Evolutionary conservation across 1,139 yeast species (phyloP).

Genomic region (Yamadazyma triangularis): DNA sequence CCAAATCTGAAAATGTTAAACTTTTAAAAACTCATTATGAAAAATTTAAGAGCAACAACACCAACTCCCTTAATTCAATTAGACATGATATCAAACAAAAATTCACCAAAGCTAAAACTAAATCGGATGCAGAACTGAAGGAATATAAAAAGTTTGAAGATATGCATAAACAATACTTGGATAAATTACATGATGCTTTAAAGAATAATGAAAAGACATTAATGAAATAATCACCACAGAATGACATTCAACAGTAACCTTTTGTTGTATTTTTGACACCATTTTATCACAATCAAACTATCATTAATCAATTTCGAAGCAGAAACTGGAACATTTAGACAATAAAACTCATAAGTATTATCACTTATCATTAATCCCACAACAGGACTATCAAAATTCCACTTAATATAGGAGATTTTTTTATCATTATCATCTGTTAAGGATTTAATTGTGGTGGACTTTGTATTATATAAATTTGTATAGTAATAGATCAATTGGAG

Average conservation of each 20-base stretch:
- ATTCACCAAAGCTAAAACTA: slow-evolving; percentile 42
- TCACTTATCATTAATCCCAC: slow-evolving; percentile 40
- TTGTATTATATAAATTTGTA: slow-evolving; percentile 24
- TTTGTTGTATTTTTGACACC: slow-evolving; percentile 36
- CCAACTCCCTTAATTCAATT: slow-evolving; percentile 48
- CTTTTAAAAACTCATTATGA: slow-evolving; percentile 62
- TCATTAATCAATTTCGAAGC: slow-evolving; percentile 30
- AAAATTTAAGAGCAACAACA: slow-evolving; percentile 51
- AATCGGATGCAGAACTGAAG: slow-evolving; percentile 53
- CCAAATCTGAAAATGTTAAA: slow-evolving; percentile 55
- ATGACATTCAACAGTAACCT: slow-evolving; percentile 30
- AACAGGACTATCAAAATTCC: slow-evolving; percentile 18
- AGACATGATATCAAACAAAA: slow-evolving; percentile 60
- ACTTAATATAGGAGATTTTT: slow-evolving; percentile 29
- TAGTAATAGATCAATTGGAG: slow-evolving; percentile 31
- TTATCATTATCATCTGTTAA: slow-evolving; percentile 14
- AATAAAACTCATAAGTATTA: slow-evolving; percentile 33
- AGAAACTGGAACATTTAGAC: slow-evolving; percentile 27
- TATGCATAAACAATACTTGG: slow-evolving; percentile 58
- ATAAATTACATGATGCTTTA: slow-evolving; percentile 52
- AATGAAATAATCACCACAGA: slow-evolving; percentile 15
- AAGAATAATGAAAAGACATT: slow-evolving; percentile 57
- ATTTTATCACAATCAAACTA: slow-evolving; percentile 30
- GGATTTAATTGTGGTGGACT: slow-evolving; percentile 20
- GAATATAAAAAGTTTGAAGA: slow-evolving; percentile 59